Evolutionary conservation across 2,329 filamentous ascomycete species (phyloP).

Genomic region (Lachnellula hyalina): DNA sequence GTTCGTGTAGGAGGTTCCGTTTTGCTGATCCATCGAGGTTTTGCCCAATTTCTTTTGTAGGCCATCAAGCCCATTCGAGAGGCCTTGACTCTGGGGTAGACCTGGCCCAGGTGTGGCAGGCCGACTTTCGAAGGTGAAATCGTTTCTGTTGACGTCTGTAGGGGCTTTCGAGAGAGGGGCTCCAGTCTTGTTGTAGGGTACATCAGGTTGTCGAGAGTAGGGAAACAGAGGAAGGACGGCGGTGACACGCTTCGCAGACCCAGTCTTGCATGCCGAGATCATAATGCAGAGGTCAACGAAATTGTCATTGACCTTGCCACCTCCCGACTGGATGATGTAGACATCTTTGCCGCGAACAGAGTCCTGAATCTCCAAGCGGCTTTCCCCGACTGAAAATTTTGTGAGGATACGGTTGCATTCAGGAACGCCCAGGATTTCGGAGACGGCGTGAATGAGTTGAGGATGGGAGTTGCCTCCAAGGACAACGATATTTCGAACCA

Average conservation of each 20-base stretch:
- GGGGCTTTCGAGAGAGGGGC: constrained; percentile 75
- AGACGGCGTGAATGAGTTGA: constrained; percentile 78
- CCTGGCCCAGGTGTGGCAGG: constrained; percentile 78
- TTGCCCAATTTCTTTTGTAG: constrained; percentile 71
- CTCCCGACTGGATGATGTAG: constrained; percentile 94
- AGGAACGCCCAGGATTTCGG: constrained; percentile 83
- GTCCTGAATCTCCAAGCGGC: constrained; percentile 90
- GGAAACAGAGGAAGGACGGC: constrained; percentile 93
- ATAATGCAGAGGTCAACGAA: constrained; percentile 96
- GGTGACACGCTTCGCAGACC: constrained; percentile 87
- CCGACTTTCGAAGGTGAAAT: constrained; percentile 87
- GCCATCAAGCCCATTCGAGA: constrained; percentile 58
- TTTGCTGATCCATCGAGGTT: constrained; percentile 55
- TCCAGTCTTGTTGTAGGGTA: constrained; percentile 93
- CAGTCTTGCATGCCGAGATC: constrained; percentile 95
- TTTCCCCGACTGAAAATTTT: constrained; percentile 95
- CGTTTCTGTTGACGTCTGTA: constrained; percentile 45
- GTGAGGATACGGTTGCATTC: constrained; percentile 74
- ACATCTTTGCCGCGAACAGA: constrained; percentile 98
- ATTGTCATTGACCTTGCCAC: constrained; percentile 90
- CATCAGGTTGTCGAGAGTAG: constrained; percentile 92
- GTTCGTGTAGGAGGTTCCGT: constrained; percentile 35
- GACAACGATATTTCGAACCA: constrained; percentile 94
- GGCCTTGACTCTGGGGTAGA: constrained; percentile 57
- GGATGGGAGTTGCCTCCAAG: constrained; percentile 93